Base-by-base conservation (phyloP, 2,329 filamentous ascomycete species). In the Diaporthe australafricana region DNA sequence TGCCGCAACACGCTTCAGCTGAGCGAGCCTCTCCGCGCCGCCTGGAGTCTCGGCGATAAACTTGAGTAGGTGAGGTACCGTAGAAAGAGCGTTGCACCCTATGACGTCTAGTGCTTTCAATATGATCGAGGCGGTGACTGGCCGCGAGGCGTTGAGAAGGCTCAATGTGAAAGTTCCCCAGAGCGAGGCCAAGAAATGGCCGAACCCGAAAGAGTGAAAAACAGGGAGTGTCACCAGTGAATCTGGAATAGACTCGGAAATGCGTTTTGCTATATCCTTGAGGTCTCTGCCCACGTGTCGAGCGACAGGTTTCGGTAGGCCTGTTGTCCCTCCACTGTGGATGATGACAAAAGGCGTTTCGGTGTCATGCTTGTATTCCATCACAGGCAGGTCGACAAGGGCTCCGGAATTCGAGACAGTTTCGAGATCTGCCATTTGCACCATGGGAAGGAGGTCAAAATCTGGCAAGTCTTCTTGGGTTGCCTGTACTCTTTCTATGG, bases 321-420 rank as follows among this genome's bases (percentile, higher is more conserved):
- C 68, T 11, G 68, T 70, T 14, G 68, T 70, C 8, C 68, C 68
- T n/a, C 68, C 68, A 11, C 47, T 70, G 35, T 70, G 68, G 16
- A 70, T 55, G 16, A 70, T 22, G 20, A 63, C 47, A 5, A 48
- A 22, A 12, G 57, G 57, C 27, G 40, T 63, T 9, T 63, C 40
- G 27, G 20, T 5, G 22, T 48, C 25, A 16, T 63, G 12, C 7
- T 63, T 47, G n/a, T 63, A 63, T 16, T 63, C 42, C 5, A 35
- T 3, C 1, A 16, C n/a, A 12, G 57, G 42, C 9, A 48, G 42
- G 27, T 48, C 7, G 20, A 63, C 22, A 12, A 9, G 42, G 20
- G 6, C 7, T 22, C 42, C 20, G 3, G 8, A 14, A 1, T 57
- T 47, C 8, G 68, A 40, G 16, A n/a, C 30, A 5, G 12, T 25